Conservation (phyloP, 2,329 filamentous ascomycete genomes). For the Diaporthe nobilis region DNA sequence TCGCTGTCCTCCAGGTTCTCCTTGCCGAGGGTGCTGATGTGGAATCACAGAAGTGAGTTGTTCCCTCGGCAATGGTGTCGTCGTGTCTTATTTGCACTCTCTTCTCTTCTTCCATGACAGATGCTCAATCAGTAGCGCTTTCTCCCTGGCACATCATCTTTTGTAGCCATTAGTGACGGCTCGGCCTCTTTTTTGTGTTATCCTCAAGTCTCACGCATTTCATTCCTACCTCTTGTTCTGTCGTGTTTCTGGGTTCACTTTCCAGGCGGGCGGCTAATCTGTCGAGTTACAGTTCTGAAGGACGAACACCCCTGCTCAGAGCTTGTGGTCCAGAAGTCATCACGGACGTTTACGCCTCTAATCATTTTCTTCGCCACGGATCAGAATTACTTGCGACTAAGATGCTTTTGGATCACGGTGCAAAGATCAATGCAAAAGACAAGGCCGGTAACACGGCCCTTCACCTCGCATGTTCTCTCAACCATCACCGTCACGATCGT, state of each 20-base stretch:
- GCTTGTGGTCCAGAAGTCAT: background rate
- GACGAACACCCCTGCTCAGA: constrained; percentile 4
- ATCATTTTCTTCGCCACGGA: too few relatives aligned
- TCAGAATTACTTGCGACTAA: background rate
- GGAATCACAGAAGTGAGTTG: constrained; percentile 25
- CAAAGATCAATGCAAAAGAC: constrained; percentile 20
- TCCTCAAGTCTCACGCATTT: background rate
- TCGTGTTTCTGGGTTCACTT: background rate
- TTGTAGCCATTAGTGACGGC: too few relatives aligned
- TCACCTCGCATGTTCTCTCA: constrained; percentile 9
- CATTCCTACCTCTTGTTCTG: background rate
- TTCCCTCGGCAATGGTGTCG: too few relatives aligned
- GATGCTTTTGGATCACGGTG: constrained; percentile 26
- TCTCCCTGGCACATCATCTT: background rate
- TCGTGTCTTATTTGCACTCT: background rate
- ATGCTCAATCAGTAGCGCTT: background rate
- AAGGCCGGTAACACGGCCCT: constrained; percentile 20
- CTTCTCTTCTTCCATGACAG: background rate
- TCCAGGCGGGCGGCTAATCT: background rate
- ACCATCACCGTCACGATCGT: background rate
- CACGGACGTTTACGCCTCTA: background rate
- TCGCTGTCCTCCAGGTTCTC: background rate
- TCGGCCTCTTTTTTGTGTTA: background rate
- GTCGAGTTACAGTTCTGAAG: background rate
- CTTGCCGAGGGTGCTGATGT: constrained; percentile 28